These are phyloP conservation scores for Acer negundo DNA, from an alignment of 345 rosid species.

Conservation along the genomic window DNA sequence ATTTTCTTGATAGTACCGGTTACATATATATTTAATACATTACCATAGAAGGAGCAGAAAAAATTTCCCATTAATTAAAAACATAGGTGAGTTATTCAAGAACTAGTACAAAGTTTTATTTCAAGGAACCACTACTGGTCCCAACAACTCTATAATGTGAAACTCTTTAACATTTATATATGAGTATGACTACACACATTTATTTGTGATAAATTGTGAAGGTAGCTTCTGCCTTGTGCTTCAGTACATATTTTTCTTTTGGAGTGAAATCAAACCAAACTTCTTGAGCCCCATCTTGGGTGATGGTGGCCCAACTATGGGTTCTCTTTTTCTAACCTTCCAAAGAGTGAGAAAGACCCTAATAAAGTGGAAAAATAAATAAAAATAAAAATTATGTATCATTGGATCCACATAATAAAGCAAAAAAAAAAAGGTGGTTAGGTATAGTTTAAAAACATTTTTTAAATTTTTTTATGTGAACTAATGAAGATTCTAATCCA, in stretches of 20 bases:
- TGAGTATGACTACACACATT: slow-evolving; percentile 30
- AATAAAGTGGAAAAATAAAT: not conserved
- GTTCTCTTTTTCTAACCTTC: slow-evolving; percentile 10
- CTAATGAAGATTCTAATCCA: slow-evolving; percentile 35
- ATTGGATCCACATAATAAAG: slow-evolving; percentile 51
- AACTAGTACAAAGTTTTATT: slow-evolving; percentile 26
- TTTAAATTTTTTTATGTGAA: not conserved
- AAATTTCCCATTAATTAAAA: not conserved
- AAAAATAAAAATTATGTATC: slow-evolving; percentile 21
- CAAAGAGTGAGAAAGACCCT: slow-evolving; percentile 25
- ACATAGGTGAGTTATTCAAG: slow-evolving; percentile 25
- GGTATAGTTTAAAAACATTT: slow-evolving; percentile 27
- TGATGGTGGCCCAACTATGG: slow-evolving; percentile 35
- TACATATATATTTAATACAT: not conserved
- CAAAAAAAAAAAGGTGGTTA: slow-evolving; percentile 37
- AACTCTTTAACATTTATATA: slow-evolving; percentile 23
- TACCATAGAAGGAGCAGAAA: not conserved
- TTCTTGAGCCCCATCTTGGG: slow-evolving; percentile 28
- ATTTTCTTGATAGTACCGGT: not conserved
- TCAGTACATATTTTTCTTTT: slow-evolving; percentile 28
- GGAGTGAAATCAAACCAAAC: slow-evolving; percentile 29
- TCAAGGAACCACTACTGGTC: slow-evolving; percentile 30
- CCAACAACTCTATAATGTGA: slow-evolving; percentile 28
- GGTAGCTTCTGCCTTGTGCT: slow-evolving; percentile 37
- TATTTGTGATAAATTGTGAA: slow-evolving; percentile 20